A percentile compares a stretch with the other conserved stretches of the same genome.
phyloP scores from a whole-genome alignment of 768 basidiomycete species.

The Nidularia sp. region DNA sequence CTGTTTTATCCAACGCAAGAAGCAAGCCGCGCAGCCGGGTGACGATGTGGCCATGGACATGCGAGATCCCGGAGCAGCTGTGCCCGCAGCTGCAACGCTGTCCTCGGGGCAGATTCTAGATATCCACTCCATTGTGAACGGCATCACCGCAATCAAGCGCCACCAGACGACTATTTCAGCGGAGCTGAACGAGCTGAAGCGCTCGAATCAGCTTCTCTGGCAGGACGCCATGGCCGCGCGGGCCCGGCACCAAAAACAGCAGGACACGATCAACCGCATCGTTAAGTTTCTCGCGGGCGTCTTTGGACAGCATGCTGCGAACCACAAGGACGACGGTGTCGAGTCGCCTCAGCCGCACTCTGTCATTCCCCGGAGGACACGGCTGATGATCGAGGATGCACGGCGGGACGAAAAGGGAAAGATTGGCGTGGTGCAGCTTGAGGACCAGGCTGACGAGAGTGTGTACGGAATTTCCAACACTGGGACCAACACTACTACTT shows the following conservation, averaged over 20 bases:
- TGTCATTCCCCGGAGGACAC: slow-evolving; percentile 45
- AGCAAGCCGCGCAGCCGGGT: slow-evolving; percentile 41
- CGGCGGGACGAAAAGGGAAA: slow-evolving; percentile 31
- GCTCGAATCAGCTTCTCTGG: slow-evolving; percentile 89
- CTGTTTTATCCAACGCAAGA: slow-evolving; percentile 86
- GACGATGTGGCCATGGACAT: slow-evolving; percentile 33
- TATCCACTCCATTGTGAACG: slow-evolving; percentile 72
- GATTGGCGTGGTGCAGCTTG: slow-evolving; percentile 21
- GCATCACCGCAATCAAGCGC: slow-evolving; percentile 82
- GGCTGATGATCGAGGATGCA: slow-evolving; percentile 66
- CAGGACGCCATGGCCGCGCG: slow-evolving; percentile 79
- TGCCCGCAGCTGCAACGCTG: slow-evolving; percentile 13
- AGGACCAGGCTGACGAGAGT: slow-evolving; percentile 10
- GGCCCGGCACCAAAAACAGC: slow-evolving; percentile 83
- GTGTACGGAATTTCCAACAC: not conserved
- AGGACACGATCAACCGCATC: slow-evolving; percentile 94
- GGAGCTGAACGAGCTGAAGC: slow-evolving; percentile 85
- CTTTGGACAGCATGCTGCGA: slow-evolving; percentile 57
- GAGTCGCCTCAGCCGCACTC: slow-evolving; percentile 26
- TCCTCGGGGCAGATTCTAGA: slow-evolving; percentile 61
- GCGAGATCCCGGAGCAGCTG: slow-evolving; percentile 14
- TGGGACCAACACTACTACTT: too few relatives aligned
- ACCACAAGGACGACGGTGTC: slow-evolving; percentile 22
- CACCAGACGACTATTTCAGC: slow-evolving; percentile 91
- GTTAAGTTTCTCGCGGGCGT: slow-evolving; percentile 92